These are phyloP conservation scores for Thymus mandschuricus DNA, from an alignment of 257 asterid species.

Conservation along the genomic window DNA sequence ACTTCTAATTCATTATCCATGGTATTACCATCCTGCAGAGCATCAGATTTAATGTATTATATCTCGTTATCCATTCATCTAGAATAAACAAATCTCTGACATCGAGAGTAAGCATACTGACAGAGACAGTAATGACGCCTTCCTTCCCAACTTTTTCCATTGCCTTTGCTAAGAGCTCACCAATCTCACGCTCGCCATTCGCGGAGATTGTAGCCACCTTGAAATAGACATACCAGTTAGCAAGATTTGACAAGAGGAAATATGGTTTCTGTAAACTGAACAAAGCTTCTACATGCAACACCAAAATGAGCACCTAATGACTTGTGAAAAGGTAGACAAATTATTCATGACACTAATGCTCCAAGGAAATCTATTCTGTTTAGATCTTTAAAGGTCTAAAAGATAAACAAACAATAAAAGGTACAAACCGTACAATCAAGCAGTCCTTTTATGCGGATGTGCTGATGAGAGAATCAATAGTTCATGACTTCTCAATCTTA, in stretches of 20 bases:
- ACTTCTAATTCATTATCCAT: slow-evolving; percentile 86
- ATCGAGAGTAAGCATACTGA: slow-evolving; percentile 42
- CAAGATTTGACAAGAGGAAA: slow-evolving; percentile 5
- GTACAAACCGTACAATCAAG: neutral
- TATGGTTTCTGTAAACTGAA: neutral
- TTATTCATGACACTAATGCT: neutral
- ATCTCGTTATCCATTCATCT: slow-evolving; percentile 16
- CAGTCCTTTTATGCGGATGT: neutral
- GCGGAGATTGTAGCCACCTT: slow-evolving; percentile 93
- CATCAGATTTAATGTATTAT: slow-evolving; percentile 21
- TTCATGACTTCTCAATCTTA: neutral
- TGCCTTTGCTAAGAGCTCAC: slow-evolving; percentile 83
- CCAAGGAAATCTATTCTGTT: neutral
- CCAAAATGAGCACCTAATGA: neutral
- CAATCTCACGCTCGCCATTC: slow-evolving; percentile 85
- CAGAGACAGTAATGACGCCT: slow-evolving; percentile 84
- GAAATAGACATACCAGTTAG: slow-evolving; percentile 36
- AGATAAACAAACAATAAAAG: slow-evolving; percentile 1
- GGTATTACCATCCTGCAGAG: slow-evolving; percentile 79
- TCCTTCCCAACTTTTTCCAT: slow-evolving; percentile 98
- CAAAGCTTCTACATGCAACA: slow-evolving; percentile 8
- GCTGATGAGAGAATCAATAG: slow-evolving; percentile 7
- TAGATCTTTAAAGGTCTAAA: neutral
- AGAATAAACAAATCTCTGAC: slow-evolving; percentile 7
- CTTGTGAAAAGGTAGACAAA: neutral